phyloP scores from a whole-genome alignment of 495 filamentous ascomycete species.

The Xylaria cubensis region DNA sequence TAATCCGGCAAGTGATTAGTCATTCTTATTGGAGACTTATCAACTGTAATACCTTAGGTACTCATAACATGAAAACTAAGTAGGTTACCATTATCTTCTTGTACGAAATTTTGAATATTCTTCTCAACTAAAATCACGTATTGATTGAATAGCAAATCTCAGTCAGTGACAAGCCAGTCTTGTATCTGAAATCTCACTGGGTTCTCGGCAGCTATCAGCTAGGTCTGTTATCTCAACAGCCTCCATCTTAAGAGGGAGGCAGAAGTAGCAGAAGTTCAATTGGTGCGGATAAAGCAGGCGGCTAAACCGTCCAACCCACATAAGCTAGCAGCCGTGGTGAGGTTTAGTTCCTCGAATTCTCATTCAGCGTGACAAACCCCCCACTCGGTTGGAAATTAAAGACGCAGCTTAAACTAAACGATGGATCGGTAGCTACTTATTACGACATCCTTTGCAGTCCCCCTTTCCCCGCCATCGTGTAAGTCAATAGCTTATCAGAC shows the following conservation, averaged over 20 bases:
- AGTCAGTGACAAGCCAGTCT: background rate
- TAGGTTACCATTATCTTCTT: background rate
- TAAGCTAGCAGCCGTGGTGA: background rate
- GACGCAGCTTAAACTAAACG: background rate
- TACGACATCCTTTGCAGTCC: slow-evolving; percentile 22
- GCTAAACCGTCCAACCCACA: slow-evolving; percentile 22
- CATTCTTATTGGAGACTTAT: background rate
- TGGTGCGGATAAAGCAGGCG: slow-evolving; percentile 28
- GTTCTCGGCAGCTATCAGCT: background rate
- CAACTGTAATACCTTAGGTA: background rate
- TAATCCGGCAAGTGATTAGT: slow-evolving; percentile 16
- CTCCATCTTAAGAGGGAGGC: background rate
- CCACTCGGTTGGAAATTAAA: background rate
- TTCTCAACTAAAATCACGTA: too few relatives aligned
- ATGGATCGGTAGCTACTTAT: slow-evolving; percentile 8
- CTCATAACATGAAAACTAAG: background rate
- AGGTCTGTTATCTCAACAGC: background rate
- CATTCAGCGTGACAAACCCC: slow-evolving; percentile 4
- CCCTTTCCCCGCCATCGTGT: slow-evolving; percentile 20
- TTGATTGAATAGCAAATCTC: background rate
- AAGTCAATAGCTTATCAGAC: slow-evolving; percentile 19
- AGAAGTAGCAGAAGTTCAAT: slow-evolving; percentile 12
- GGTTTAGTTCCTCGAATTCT: slow-evolving; percentile 4
- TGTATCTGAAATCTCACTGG: background rate
- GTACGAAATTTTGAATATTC: too few relatives aligned